These are phyloP conservation scores for Aspergillus glaucus DNA, from an alignment of 2,329 filamentous ascomycete species.

Conservation along the genomic window DNA sequence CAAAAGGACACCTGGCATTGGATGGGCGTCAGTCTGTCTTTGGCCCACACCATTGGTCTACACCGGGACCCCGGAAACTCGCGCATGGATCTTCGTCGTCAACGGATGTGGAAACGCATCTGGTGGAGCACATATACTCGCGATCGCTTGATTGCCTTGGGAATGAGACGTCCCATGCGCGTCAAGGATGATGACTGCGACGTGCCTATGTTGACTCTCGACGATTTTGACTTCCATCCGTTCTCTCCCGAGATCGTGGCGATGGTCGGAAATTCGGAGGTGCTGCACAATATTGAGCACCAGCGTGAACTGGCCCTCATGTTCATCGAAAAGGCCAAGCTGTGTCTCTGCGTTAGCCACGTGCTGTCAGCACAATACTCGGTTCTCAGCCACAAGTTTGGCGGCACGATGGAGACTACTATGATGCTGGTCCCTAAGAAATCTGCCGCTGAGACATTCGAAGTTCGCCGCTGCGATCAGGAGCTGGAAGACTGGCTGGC, in stretches of 20 bases:
- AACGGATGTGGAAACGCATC: slow-evolving; percentile 86
- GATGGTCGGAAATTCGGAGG: slow-evolving; percentile 62
- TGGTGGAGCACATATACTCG: slow-evolving; percentile 99
- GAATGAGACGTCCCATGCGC: slow-evolving; percentile 85
- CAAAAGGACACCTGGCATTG: slow-evolving; percentile 98
- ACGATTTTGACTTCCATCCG: slow-evolving; percentile 73
- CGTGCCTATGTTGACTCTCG: slow-evolving; percentile 77
- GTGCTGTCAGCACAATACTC: slow-evolving; percentile 90
- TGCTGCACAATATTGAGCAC: slow-evolving; percentile 64
- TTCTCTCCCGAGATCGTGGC: slow-evolving; percentile 63
- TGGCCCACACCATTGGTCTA: slow-evolving; percentile 87
- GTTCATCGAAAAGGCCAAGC: slow-evolving; percentile 86
- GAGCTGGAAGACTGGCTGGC: slow-evolving; percentile 73
- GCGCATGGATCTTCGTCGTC: slow-evolving; percentile 65
- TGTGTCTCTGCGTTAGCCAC: slow-evolving; percentile 82
- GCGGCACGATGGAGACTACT: slow-evolving; percentile 63
- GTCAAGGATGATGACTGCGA: slow-evolving; percentile 93
- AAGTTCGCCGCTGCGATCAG: slow-evolving; percentile 71
- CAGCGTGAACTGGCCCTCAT: slow-evolving; percentile 75
- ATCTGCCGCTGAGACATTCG: slow-evolving; percentile 70
- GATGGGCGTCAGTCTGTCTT: slow-evolving; percentile 92
- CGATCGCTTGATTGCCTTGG: slow-evolving; percentile 83
- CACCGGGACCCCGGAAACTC: slow-evolving; percentile 79
- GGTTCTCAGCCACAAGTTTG: slow-evolving; percentile 74
- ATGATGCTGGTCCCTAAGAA: slow-evolving; percentile 94